Evolutionary conservation across 1,139 yeast genomes (phyloP).

Genomic region (Debaryomyces subglobosus): DNA sequence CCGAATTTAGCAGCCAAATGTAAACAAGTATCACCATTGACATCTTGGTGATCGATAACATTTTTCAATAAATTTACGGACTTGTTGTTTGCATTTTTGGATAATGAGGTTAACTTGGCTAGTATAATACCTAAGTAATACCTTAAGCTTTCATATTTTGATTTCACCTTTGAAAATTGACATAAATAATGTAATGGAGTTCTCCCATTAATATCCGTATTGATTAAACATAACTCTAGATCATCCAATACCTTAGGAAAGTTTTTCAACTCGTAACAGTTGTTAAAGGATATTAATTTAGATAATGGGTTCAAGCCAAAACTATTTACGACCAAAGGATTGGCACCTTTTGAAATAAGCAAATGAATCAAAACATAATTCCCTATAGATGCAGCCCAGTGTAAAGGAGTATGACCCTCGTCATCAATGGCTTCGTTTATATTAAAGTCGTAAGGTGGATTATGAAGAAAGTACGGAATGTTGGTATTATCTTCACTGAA

Average conservation of each 20-base stretch:
- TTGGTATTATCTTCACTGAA: constrained; percentile 72
- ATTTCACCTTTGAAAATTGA: constrained; percentile 56
- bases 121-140: constrained; percentile 43
- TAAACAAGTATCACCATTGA: constrained; percentile 67
- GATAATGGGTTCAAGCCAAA: constrained; percentile 86
- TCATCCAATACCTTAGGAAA: constrained; percentile 73
- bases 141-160: constrained; percentile 48
- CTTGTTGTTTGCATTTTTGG: constrained; percentile 30
- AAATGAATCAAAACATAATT: constrained; percentile 71
- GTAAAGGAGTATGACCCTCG: constrained; percentile 94
- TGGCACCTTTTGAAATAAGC: constrained; percentile 72
- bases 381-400: constrained; percentile 97
- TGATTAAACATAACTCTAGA: constrained; percentile 68
- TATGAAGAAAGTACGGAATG: constrained; percentile 72
- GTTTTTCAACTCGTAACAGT: constrained; percentile 78
- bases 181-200: constrained; percentile 75
- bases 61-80: constrained; percentile 55
- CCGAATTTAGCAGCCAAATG: constrained; percentile 60
- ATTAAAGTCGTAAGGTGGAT: constrained; percentile 80
- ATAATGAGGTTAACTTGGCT: constrained; percentile 40
- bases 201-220: constrained; percentile 72
- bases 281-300: constrained; percentile 81
- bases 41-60: constrained; percentile 70
- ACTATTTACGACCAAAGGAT: constrained; percentile 70
- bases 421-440: constrained; percentile 89